These are phyloP conservation scores for Aspergillus cristatus DNA, from an alignment of 495 filamentous ascomycete species.

Conservation along the genomic window DNA sequence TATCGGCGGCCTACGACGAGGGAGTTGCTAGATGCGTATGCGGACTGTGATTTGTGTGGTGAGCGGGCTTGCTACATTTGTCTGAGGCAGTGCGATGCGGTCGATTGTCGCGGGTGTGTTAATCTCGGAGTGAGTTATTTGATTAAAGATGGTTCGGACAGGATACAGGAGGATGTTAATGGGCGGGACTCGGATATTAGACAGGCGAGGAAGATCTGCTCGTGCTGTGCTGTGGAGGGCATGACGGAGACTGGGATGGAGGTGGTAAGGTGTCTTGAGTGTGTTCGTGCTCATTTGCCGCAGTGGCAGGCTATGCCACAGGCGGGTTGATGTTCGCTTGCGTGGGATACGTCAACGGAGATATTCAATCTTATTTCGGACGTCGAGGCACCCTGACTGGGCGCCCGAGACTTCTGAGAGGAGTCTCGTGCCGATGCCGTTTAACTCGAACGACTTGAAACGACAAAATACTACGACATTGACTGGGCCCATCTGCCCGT, in stretches of 20 bases:
- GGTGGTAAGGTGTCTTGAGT: constrained; percentile 32
- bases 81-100: constrained; percentile 37
- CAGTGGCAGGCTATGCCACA: constrained; percentile 3
- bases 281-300: constrained; percentile 14
- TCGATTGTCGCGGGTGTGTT: constrained; percentile 14
- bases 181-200: background rate
- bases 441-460: too few relatives aligned
- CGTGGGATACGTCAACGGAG: too few relatives aligned
- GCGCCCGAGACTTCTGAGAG: too few relatives aligned
- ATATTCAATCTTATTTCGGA: too few relatives aligned
- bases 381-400: too few relatives aligned
- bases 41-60: constrained; percentile 41
- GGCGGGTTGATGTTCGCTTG: too few relatives aligned
- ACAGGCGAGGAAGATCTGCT: constrained; percentile 27
- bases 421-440: too few relatives aligned
- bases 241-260: constrained; percentile 30
- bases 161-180: constrained; percentile 3
- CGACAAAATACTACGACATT: too few relatives aligned
- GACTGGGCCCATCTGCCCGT: too few relatives aligned
- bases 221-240: constrained; percentile 34
- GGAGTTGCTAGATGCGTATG: constrained; percentile 39
- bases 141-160: constrained; percentile 2
- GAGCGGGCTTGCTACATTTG: constrained; percentile 44
- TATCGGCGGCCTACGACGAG: constrained; percentile 38
- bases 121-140: background rate